phyloP scores from a whole-genome alignment of 2,329 filamentous ascomycete genomes.

The Fusarium begoniae region DNA sequence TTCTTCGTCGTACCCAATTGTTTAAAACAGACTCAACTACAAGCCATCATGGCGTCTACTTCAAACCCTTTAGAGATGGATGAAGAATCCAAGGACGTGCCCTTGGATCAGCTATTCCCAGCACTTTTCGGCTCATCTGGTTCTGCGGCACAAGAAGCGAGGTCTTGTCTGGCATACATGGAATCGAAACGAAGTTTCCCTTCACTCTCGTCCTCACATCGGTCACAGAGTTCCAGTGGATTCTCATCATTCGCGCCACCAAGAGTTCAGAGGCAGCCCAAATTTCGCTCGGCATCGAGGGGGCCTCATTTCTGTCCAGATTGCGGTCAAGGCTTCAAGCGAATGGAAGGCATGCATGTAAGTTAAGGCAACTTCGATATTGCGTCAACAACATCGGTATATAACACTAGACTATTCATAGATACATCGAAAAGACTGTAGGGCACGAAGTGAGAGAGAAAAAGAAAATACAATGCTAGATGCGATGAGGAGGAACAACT shows the following conservation, averaged over 20 bases:
- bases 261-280: too few relatives aligned
- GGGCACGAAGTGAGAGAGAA: not conserved
- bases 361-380: not conserved
- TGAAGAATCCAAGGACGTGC: not conserved
- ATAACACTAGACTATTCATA: not conserved
- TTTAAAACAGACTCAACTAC: not conserved
- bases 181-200: not conserved
- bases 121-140: not conserved
- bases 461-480: not conserved
- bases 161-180: too few relatives aligned
- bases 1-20: not conserved
- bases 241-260: not conserved
- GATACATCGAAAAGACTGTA: not conserved
- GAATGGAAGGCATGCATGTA: not conserved
- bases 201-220: not conserved
- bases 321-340: not conserved
- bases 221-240: not conserved
- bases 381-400: not conserved
- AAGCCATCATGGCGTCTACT: not conserved
- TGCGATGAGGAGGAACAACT: not conserved
- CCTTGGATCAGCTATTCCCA: not conserved
- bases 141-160: not conserved
- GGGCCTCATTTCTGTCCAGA: not conserved
- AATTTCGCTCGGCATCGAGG: too few relatives aligned
- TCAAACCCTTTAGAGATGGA: rapidly evolving